Evolutionary conservation across 2,329 filamentous ascomycete genomes (phyloP), one percentile per base, ranked within the genome.

Genomic region (Penicillium oxalicum): DNA sequence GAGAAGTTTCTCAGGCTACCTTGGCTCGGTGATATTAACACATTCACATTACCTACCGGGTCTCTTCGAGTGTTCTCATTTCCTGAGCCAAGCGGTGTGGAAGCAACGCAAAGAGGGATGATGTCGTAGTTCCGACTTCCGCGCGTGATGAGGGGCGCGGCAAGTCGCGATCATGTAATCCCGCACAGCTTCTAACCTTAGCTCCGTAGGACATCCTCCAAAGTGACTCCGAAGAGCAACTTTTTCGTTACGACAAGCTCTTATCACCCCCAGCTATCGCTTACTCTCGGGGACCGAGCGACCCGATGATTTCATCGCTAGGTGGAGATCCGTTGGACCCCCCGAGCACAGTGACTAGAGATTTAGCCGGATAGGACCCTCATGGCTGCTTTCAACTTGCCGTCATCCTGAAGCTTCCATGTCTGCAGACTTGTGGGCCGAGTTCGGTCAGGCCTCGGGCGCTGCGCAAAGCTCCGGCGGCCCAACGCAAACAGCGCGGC

Each of bases 1-100:
- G 2, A 18, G 18, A 18, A 18, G 18, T 2, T 18, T 2, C 18
- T 18, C 18, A 2, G 18, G 2, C 18, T 18, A 18, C 18, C 18
- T 18, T 18, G 18, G 18, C 18, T 18, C 18, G 18, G 18, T 18
- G n/a, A n/a, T 34, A 12, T 34, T 7, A 5, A 26, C 8, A 12
- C 9, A 5, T 24, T 32, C 8, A 4, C 12, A 27, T 18, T 34
- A 7, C 11, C 45, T 63, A 80, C 78, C 73, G 78, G 61, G 75
- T 73, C 56, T 81, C 78, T 54, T 74, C 72, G 64, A 80, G 69
- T 54, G 75, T 71, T 65, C 75, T 74, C 79, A 82, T 82, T 54
- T 59, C 62, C 56, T 55, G 57, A 56, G 53, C 44, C 43, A 45
- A 52, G 40, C 32, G 45, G 39, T 56, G 48, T 38, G 28, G 39